A percentile compares a stretch with the other conserved stretches of the same genome.
These are phyloP conservation scores for Candida alai DNA, from an alignment of 805 yeast genomes.

Conservation along the genomic window DNA sequence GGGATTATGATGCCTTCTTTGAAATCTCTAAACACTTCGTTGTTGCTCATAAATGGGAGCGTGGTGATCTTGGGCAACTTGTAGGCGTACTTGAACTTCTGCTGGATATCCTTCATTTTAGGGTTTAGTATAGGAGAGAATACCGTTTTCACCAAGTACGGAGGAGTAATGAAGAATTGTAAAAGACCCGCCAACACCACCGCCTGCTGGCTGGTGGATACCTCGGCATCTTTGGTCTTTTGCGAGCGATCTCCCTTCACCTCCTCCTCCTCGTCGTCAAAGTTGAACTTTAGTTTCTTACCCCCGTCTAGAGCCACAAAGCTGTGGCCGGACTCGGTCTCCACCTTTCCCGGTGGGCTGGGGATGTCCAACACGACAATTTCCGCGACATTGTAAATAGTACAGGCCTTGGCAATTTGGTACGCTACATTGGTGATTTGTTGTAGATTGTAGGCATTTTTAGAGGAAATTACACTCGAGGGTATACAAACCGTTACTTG, in stretches of 20 bases:
- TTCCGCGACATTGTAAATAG: conserved; percentile 68
- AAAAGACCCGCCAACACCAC: conserved; percentile 62
- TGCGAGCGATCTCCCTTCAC: no score
- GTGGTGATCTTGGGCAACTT: conserved; percentile 69
- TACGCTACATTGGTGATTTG: conserved; percentile 73
- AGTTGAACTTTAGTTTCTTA: conserved; percentile 15
- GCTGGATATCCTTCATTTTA: conserved; percentile 20
- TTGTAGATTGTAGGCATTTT: conserved; percentile 60
- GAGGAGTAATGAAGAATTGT: conserved; percentile 83
- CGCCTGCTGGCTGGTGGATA: conserved; percentile 6
- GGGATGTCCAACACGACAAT: conserved; percentile 64
- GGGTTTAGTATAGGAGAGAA: conserved; percentile 40
- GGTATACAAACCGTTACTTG: conserved; percentile 70
- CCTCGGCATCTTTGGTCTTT: conserved; percentile 10
- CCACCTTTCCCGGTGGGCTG: conserved; percentile 12
- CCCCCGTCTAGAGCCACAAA: no score
- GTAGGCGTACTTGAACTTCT: conserved; percentile 58
- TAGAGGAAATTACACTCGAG: conserved; percentile 50
- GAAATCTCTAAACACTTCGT: conserved; percentile 30
- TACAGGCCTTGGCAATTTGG: conserved; percentile 74
- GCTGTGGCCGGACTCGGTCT: conserved; percentile 25
- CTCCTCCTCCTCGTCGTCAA: conserved; percentile 21
- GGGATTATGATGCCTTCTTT: conserved; percentile 64
- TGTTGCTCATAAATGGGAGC: conserved; percentile 67
- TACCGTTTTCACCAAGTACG: conserved; percentile 63